Percentiles rank a stretch among this genome's conserved stretches.
phyloP scores from a whole-genome alignment of 305 asterid species.

The Ajuga reptans region DNA sequence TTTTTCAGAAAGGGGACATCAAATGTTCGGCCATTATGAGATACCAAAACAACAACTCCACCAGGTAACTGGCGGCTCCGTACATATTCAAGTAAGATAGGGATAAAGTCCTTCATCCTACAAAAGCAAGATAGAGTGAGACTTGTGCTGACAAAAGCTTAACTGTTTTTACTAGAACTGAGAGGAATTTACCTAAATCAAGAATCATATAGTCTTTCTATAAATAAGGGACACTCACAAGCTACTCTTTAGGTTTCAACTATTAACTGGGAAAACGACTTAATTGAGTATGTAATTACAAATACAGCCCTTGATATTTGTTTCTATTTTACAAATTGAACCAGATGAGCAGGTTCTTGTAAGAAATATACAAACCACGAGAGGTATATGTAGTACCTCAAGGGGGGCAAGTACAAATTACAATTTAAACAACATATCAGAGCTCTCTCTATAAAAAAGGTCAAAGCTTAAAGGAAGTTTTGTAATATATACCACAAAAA shows the following conservation, averaged over 20 bases:
- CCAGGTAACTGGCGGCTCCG: constrained; percentile 76
- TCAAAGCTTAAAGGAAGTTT: too few relatives aligned
- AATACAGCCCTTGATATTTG: background rate
- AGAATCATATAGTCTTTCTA: background rate
- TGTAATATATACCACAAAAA: too few relatives aligned
- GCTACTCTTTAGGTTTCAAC: background rate
- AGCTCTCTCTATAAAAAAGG: too few relatives aligned
- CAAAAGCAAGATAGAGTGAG: constrained; percentile 23
- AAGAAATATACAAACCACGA: too few relatives aligned
- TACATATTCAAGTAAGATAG: constrained; percentile 56
- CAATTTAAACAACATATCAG: too few relatives aligned
- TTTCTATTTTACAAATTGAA: background rate
- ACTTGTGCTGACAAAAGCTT: background rate
- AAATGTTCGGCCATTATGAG: constrained; percentile 71
- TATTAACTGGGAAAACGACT: too few relatives aligned
- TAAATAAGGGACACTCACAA: background rate
- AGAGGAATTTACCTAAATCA: background rate
- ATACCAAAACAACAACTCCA: constrained; percentile 65
- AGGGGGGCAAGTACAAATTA: background rate
- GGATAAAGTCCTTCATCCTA: constrained; percentile 94
- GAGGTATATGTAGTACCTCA: background rate
- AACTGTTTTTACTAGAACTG: background rate
- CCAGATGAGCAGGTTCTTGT: background rate
- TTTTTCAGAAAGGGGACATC: constrained; percentile 74
- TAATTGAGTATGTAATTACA: background rate